Evolutionary conservation across 306 rosid species (phyloP), one percentile per base, ranked within the genome.

Genomic region (Abrus precatorius): DNA sequence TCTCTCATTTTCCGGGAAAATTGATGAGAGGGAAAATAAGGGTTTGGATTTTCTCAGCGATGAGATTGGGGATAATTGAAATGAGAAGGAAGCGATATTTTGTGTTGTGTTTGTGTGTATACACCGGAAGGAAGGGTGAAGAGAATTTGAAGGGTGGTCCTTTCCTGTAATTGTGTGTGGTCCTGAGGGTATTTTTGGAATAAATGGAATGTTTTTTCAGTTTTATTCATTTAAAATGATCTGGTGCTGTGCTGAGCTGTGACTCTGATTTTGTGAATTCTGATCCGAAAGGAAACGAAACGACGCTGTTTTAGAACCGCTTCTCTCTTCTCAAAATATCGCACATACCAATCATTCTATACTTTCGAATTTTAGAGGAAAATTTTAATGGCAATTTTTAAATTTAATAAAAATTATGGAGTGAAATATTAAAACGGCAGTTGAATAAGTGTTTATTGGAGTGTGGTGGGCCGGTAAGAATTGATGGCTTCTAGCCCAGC

Each of bases 1-100:
- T 85, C 88, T 82, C 88, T 85, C 88, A 85, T 85, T 68, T 85
- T 85, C 14, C 4, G 4, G 61, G 74, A 57, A 56, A 8, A 53
- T n/a, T 43, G 10, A 10, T 4, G 30, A 5, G 43, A 5, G 32
- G 20, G 32, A 7, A 48, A 57, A 6, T 10, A 60, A 53, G 84
- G 80, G 83, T 66, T 66, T 50, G 61, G 75, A 7, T 36, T 36
- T 44, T 7, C 9, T 5, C 9, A 2, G 48, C 7, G 48, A 3
- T 44, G 48, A 44, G 38, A 28, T 2, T 44, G 0, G 38, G 2
- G n/a, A n/a, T n/a, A 49, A 63, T 38, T 63, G 47, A 41, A 7
- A 10, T 11, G 66, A 11, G 59, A 14, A 1, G 8, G 38, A 34
- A 34, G 38, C 38, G 38, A 34, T 34, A 34, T 4, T 36, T 36